A percentile compares a stretch with the other conserved stretches of the same genome.
phyloP scores from a whole-genome alignment of 2,329 filamentous ascomycete genomes.

The Trichophyton rubrum region DNA sequence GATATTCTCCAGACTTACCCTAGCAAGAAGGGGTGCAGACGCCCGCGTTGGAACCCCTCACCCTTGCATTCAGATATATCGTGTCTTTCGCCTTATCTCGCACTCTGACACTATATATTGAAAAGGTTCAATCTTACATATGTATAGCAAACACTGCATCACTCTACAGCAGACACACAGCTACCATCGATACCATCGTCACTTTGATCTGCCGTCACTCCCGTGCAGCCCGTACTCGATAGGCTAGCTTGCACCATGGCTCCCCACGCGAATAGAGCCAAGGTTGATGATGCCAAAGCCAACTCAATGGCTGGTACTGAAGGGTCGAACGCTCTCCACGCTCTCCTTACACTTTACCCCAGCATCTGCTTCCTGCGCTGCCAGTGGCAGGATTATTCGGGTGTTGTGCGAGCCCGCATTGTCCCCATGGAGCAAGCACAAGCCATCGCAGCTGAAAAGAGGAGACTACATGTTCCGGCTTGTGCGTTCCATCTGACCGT shows the following conservation, averaged over 20 bases:
- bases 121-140: background rate
- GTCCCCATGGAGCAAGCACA: background rate
- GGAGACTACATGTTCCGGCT: background rate
- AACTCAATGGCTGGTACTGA: background rate
- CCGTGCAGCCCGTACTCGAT: background rate
- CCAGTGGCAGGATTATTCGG: conserved; percentile 6
- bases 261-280: background rate
- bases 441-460: background rate
- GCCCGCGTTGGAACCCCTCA: background rate
- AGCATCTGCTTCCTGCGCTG: background rate
- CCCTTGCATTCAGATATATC: background rate
- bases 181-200: background rate
- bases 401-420: conserved; percentile 1
- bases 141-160: background rate
- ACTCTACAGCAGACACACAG: background rate
- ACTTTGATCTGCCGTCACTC: background rate
- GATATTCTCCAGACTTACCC: too few species aligned
- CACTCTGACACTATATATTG: background rate
- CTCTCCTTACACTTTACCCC: background rate
- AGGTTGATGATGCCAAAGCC: background rate
- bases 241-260: background rate
- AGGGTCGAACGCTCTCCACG: background rate
- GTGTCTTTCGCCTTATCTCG: background rate
- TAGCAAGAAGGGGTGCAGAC: too few species aligned
- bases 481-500: background rate